Evolutionary conservation across 1,284 basidiomycete species (phyloP), one percentile per base, ranked within the genome.

Genomic region (Trametes polyzona): DNA sequence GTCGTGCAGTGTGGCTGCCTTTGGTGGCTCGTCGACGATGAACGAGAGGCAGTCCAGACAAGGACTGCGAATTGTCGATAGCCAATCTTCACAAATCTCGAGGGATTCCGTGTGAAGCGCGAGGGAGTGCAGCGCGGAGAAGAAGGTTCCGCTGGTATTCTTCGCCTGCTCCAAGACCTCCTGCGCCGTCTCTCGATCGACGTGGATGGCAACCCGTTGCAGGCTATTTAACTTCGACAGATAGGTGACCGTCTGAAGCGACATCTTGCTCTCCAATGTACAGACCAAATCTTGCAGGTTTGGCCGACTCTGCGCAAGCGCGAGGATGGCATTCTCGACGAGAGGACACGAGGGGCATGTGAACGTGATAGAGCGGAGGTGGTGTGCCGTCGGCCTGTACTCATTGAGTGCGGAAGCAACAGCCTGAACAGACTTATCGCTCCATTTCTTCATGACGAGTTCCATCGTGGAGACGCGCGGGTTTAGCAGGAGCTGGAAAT

Each of bases 401-500:
- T 43, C 30, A 14, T 33, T 17, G 11, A 64, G 37, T 10, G 57
- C 57, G 10, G 44, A n/a, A 8, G 53, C 57, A 7, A 64, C 23
- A 17, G 55, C n/a, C 9, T n/a, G 30, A 1, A 47, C 55, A 2
- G 57, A 41, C 11, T 52, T 35, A 2, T 49, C 29, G 23, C 30
- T 23, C 47, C 41, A 30, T 4, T 35, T 24, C 16, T 21, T 16
- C 32, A 61, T 29, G 1, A 37, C 26, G 3, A 61, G 29, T 14
- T 52, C 21, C 46, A 61, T 53, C 8, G 46, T 42, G 1, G 52
- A 43, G 21, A 62, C 57, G 30, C 48, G 51, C 2, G 64, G 62
- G n/a, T 47, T 52, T 27, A 63, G 50, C 41, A 61, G 14, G 29
- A 56, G 52, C 14, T 46, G 53, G n/a, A 65, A 47, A 0, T 51